Conservation (phyloP, 352 stramenopile genomes). For the Pythium scleroteichum region DNA sequence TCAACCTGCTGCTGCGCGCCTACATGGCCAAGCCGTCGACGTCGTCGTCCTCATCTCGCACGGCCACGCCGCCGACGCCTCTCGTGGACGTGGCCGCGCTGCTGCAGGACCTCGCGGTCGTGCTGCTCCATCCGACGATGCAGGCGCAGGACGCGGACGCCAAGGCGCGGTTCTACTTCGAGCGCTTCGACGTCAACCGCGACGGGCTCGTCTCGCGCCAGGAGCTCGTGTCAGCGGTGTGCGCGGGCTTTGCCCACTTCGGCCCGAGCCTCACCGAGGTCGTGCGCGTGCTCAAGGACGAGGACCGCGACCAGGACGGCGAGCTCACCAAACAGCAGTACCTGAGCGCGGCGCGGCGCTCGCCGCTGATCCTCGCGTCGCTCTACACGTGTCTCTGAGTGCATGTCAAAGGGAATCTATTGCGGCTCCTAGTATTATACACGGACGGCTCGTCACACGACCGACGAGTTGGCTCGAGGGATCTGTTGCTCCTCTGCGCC, state of each 20-base stretch:
- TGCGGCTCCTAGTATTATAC: background rate
- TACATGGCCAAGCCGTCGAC: conserved; percentile 29
- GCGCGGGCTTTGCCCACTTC: conserved; percentile 43
- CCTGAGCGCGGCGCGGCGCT: conserved; percentile 34
- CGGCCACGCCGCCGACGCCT: background rate
- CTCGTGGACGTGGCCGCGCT: conserved; percentile 26
- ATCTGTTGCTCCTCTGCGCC: background rate
- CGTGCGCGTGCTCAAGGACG: conserved; percentile 39
- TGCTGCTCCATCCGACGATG: conserved; percentile 27
- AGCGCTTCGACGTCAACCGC: conserved; percentile 36
- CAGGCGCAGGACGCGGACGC: conserved; percentile 30
- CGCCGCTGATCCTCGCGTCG: conserved; percentile 38
- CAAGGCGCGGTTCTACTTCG: conserved; percentile 45
- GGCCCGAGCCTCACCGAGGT: conserved; percentile 40
- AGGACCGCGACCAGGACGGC: conserved; percentile 42
- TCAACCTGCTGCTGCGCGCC: conserved; percentile 30
- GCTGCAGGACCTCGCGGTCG: conserved; percentile 34
- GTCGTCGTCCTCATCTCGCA: background rate
- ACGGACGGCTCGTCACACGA: too few species aligned
- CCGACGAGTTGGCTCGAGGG: too few species aligned
- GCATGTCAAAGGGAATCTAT: background rate
- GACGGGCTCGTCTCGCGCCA: conserved; percentile 34
- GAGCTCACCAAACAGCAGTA: conserved; percentile 42
- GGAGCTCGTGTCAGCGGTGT: conserved; percentile 38
- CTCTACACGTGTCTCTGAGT: conserved; percentile 42